phyloP scores from a whole-genome alignment of 2,329 filamentous ascomycete species.

The Simplicillium aogashimaense region DNA sequence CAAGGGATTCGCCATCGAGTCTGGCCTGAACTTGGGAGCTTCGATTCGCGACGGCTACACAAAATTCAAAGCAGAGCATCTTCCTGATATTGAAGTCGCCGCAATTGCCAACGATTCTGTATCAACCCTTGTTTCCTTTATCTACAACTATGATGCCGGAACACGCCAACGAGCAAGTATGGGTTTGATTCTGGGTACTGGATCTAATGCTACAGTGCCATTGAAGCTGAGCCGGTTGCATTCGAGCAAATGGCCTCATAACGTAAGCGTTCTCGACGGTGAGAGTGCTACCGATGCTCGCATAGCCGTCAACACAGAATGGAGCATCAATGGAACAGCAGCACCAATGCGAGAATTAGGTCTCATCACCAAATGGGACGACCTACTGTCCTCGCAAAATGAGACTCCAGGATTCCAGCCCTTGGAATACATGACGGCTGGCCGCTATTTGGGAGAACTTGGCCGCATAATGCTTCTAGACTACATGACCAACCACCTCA shows the following conservation, averaged over 20 bases:
- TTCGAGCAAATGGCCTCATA: slow-evolving; percentile 46
- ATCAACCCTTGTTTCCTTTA: slow-evolving; percentile 67
- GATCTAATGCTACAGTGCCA: slow-evolving; percentile 71
- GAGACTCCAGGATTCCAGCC: slow-evolving; percentile 70
- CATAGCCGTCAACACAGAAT: slow-evolving; percentile 75
- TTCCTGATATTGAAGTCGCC: slow-evolving; percentile 60
- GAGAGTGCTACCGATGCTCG: slow-evolving; percentile 41
- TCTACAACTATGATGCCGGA: slow-evolving; percentile 57
- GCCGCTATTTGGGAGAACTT: slow-evolving; percentile 68
- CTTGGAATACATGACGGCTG: slow-evolving; percentile 76
- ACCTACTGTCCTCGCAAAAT: slow-evolving; percentile 53
- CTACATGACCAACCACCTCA: slow-evolving; percentile 40
- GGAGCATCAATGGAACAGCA: slow-evolving; percentile 71
- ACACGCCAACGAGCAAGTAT: slow-evolving; percentile 58
- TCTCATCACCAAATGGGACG: slow-evolving; percentile 64
- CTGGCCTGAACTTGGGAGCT: slow-evolving; percentile 49
- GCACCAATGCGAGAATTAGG: slow-evolving; percentile 51
- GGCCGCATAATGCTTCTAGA: slow-evolving; percentile 61
- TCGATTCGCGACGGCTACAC: slow-evolving; percentile 51
- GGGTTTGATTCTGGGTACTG: slow-evolving; percentile 74
- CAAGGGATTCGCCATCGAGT: slow-evolving; percentile 57
- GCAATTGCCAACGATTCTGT: slow-evolving; percentile 79
- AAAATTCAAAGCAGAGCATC: slow-evolving; percentile 27
- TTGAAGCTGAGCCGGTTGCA: slow-evolving; percentile 55
- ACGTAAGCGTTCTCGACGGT: slow-evolving; percentile 36